A percentile compares a stretch with the other conserved stretches of the same genome.
phyloP scores from a whole-genome alignment of 2,329 filamentous ascomycete species.

The Lasiodiplodia citricola region DNA sequence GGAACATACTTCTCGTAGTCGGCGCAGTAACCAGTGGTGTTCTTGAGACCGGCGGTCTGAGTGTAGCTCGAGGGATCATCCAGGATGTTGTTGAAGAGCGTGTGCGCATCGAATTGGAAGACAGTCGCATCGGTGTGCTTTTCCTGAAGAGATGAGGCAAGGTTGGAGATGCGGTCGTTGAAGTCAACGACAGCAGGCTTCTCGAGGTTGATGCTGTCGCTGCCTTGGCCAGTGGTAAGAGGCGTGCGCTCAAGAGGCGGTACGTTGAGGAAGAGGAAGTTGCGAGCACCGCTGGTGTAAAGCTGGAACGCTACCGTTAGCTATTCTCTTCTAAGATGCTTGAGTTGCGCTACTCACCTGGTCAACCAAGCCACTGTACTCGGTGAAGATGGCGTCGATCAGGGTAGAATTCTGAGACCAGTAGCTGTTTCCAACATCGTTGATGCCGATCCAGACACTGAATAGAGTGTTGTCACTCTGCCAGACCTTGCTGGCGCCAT shows the following conservation, averaged over 20 bases:
- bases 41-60: slow-evolving; percentile 60
- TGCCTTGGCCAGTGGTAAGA: slow-evolving; percentile 49
- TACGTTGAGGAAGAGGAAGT: slow-evolving; percentile 57
- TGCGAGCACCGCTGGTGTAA: slow-evolving; percentile 53
- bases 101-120: slow-evolving; percentile 60
- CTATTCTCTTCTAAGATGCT: neutral
- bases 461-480: slow-evolving; percentile 28
- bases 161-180: slow-evolving; percentile 53
- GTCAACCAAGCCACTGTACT: slow-evolving; percentile 45
- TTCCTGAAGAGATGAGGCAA: slow-evolving; percentile 50
- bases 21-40: slow-evolving; percentile 61
- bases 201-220: slow-evolving; percentile 38
- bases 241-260: slow-evolving; percentile 60
- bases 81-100: slow-evolving; percentile 59
- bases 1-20: slow-evolving; percentile 56
- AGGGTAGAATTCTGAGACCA: slow-evolving; percentile 43
- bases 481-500: slow-evolving; percentile 37
- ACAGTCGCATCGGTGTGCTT: slow-evolving; percentile 51
- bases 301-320: slow-evolving; percentile 33
- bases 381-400: slow-evolving; percentile 43
- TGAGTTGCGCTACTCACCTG: slow-evolving; percentile 25
- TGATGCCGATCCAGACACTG: slow-evolving; percentile 58
- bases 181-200: slow-evolving; percentile 56
- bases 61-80: slow-evolving; percentile 56
- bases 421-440: slow-evolving; percentile 61